These are phyloP conservation scores for Daldinia decipiens DNA, from an alignment of 495 filamentous ascomycete species.

Conservation along the genomic window DNA sequence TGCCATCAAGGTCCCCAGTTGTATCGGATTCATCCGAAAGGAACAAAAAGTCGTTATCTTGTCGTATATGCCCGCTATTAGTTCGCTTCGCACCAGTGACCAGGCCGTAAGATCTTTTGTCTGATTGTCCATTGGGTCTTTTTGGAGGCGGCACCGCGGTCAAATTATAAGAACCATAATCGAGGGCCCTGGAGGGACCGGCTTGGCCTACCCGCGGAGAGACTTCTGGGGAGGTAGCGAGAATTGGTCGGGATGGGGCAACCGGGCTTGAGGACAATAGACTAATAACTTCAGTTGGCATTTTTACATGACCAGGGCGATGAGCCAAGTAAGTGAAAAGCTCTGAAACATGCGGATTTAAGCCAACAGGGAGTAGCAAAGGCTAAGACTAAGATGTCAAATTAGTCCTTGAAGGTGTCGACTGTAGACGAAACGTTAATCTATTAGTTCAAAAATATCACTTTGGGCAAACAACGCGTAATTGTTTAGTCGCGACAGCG, in stretches of 20 bases:
- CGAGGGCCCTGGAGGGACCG: conserved; percentile 16
- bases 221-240: conserved; percentile 10
- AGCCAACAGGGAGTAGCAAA: conserved; percentile 8
- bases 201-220: conserved; percentile 11
- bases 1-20: conserved; percentile 46
- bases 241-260: conserved; percentile 26
- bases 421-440: not conserved
- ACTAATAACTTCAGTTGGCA: conserved; percentile 54
- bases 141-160: conserved; percentile 13
- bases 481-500: conserved; percentile 22
- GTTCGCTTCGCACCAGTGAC: conserved; percentile 18
- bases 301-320: conserved; percentile 37
- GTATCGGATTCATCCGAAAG: conserved; percentile 65
- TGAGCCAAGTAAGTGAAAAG: not conserved
- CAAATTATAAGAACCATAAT: conserved; percentile 12
- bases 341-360: not conserved
- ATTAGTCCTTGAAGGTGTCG: not conserved
- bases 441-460: conserved; percentile 1
- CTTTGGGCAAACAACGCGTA: not conserved
- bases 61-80: conserved; percentile 5
- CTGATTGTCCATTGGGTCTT: not conserved
- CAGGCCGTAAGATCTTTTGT: conserved; percentile 5
- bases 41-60: conserved; percentile 48
- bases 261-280: conserved; percentile 50
- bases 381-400: not conserved